phyloP scores from a whole-genome alignment of 2,329 filamentous ascomycete genomes.

The Microdochium bolleyi region DNA sequence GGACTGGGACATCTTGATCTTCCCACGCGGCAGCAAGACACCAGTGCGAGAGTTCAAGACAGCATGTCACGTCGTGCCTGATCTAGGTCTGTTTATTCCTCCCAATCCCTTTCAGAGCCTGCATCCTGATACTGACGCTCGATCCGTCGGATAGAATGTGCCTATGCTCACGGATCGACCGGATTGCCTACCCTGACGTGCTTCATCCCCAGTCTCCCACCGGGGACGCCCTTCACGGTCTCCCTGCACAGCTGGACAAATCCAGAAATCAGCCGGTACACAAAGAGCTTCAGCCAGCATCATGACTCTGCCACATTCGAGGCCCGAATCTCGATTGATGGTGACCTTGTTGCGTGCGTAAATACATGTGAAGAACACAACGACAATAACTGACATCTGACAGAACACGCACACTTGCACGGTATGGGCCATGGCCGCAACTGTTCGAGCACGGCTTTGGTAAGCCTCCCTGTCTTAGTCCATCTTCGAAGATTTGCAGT shows the following conservation, averaged over 20 bases:
- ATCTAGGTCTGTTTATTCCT: slow-evolving; percentile 26
- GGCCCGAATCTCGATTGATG: slow-evolving; percentile 62
- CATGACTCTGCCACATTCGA: slow-evolving; percentile 53
- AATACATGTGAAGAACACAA: not conserved
- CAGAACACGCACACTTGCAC: slow-evolving; percentile 13
- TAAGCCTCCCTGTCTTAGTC: slow-evolving; percentile 12
- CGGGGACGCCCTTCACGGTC: slow-evolving; percentile 55
- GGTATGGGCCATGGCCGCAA: slow-evolving; percentile 41
- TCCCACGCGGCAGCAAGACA: slow-evolving; percentile 56
- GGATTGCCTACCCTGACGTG: slow-evolving; percentile 60
- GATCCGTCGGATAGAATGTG: slow-evolving; percentile 33
- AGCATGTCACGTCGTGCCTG: slow-evolving; percentile 60
- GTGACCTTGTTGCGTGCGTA: slow-evolving; percentile 51
- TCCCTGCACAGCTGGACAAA: slow-evolving; percentile 69
- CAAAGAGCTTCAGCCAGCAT: slow-evolving; percentile 46
- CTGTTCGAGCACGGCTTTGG: slow-evolving; percentile 36
- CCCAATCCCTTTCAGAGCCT: not conserved
- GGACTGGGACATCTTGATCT: slow-evolving; percentile 80
- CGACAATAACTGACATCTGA: not conserved
- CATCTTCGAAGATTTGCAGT: slow-evolving; percentile 10
- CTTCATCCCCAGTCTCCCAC: slow-evolving; percentile 59
- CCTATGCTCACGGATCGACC: slow-evolving; percentile 36
- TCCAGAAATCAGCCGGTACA: slow-evolving; percentile 50
- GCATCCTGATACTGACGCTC: slow-evolving; percentile 3
- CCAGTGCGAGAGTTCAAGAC: slow-evolving; percentile 80